These are phyloP conservation scores for Pythium scleroteichum DNA, from an alignment of 352 stramenopile genomes.

Conservation along the genomic window DNA sequence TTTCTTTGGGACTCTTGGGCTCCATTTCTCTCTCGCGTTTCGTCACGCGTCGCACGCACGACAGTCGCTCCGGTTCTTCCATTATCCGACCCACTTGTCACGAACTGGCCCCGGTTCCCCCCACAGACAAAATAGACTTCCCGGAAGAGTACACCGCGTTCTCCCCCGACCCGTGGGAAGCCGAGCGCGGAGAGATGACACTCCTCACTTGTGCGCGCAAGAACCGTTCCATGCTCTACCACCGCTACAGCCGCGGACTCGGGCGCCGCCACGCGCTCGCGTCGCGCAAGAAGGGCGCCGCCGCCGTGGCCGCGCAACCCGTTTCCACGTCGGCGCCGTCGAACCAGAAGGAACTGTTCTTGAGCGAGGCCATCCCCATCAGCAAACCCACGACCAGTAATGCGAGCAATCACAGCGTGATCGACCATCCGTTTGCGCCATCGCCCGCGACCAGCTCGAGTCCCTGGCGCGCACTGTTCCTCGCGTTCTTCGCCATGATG, in stretches of 20 bases:
- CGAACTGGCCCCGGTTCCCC: conserved; percentile 7
- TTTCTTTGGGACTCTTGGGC: conserved; percentile 8
- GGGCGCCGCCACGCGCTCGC: conserved; percentile 35
- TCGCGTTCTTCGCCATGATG: conserved; percentile 65
- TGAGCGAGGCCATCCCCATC: conserved; percentile 14
- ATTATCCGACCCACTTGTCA: conserved; percentile 4
- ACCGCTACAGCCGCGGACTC: conserved; percentile 40
- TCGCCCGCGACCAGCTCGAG: conserved; percentile 7
- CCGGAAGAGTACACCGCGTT: conserved; percentile 15
- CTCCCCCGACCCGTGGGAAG: conserved; percentile 11
- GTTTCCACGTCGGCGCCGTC: background rate
- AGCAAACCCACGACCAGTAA: conserved; percentile 3
- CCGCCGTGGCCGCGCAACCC: background rate
- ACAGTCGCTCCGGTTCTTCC: background rate
- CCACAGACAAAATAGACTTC: conserved; percentile 14
- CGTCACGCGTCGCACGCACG: conserved; percentile 2
- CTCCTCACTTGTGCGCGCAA: conserved; percentile 53
- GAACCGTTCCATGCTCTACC: conserved; percentile 52
- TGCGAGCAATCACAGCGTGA: background rate
- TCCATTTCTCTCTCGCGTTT: conserved; percentile 9
- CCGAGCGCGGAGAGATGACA: conserved; percentile 43
- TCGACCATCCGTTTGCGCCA: conserved; percentile 7
- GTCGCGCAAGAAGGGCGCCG: conserved; percentile 8
- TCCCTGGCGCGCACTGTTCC: conserved; percentile 55
- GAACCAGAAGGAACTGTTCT: conserved; percentile 6